Conservation (phyloP, 1,284 basidiomycete genomes). For the Sporisorium graminicola region DNA sequence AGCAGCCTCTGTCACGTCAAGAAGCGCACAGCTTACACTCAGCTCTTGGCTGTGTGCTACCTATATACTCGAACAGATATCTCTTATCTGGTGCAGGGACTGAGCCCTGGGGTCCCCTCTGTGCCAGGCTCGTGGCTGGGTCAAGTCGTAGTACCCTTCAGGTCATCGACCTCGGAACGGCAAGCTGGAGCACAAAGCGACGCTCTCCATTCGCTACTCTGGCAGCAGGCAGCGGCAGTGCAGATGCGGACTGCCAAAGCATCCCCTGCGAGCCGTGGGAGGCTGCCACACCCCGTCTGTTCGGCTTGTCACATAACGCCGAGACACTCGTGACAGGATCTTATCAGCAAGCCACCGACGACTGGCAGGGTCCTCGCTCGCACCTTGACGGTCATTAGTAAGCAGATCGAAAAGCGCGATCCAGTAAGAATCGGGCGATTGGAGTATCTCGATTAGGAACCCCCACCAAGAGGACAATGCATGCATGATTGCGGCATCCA, state of each 20-base stretch:
- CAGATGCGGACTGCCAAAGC: neutral
- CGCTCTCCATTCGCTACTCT: neutral
- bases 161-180: constrained; percentile 6
- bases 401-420: constrained; percentile 1
- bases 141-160: constrained; percentile 16
- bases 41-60: neutral
- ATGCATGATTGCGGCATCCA: too few relatives aligned
- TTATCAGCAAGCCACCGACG: constrained; percentile 20
- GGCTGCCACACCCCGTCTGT: neutral
- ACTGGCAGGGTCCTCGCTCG: constrained; percentile 27
- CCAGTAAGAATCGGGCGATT: neutral
- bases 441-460: neutral
- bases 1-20: too few relatives aligned
- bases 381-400: constrained; percentile 14
- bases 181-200: neutral
- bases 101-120: too few relatives aligned
- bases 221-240: neutral
- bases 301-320: constrained; percentile 21
- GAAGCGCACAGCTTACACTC: neutral
- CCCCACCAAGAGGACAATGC: too few relatives aligned
- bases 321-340: constrained; percentile 10
- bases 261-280: too few relatives aligned
- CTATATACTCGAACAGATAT: neutral
- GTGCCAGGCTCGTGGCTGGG: neutral
- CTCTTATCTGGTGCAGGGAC: too few relatives aligned